phyloP scores from a whole-genome alignment of 1,284 basidiomycete genomes.

The Tilletia caries region DNA sequence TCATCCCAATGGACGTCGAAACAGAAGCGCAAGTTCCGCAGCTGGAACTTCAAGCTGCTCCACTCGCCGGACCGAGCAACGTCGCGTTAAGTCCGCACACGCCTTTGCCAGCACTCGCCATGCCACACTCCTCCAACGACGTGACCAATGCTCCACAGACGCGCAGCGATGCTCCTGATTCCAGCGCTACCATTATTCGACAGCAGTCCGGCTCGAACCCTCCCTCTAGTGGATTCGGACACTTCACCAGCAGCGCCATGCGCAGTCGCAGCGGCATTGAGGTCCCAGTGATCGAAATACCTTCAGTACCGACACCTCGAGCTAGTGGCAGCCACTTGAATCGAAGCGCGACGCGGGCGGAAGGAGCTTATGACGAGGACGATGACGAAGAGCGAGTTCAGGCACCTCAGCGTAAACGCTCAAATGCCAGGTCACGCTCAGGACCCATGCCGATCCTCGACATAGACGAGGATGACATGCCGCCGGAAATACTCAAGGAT shows the following conservation, averaged over 20 bases:
- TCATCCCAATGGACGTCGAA: too few species aligned
- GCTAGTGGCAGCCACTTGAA: too few species aligned
- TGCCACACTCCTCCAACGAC: not conserved
- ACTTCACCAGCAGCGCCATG: not conserved
- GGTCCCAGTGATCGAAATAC: not conserved
- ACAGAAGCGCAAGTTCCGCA: not conserved
- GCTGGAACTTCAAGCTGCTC: not conserved
- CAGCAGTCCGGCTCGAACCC: not conserved
- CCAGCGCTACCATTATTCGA: not conserved
- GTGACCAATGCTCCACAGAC: not conserved
- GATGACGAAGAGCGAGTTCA: not conserved
- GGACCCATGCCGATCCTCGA: not conserved
- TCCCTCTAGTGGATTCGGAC: not conserved
- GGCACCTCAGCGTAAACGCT: not conserved
- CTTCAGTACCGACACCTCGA: too few species aligned
- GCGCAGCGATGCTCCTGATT: not conserved
- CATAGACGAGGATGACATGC: not conserved
- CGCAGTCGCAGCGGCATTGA: not conserved
- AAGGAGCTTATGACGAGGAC: not conserved
- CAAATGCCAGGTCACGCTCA: not conserved
- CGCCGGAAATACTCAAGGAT: not conserved
- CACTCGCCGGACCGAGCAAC: not conserved
- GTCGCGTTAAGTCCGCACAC: not conserved
- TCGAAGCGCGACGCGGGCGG: not conserved
- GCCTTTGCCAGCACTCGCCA: not conserved